Evolutionary conservation across 2,329 filamentous ascomycete species (phyloP).

Genomic region (Trichoderma semiorbis): DNA sequence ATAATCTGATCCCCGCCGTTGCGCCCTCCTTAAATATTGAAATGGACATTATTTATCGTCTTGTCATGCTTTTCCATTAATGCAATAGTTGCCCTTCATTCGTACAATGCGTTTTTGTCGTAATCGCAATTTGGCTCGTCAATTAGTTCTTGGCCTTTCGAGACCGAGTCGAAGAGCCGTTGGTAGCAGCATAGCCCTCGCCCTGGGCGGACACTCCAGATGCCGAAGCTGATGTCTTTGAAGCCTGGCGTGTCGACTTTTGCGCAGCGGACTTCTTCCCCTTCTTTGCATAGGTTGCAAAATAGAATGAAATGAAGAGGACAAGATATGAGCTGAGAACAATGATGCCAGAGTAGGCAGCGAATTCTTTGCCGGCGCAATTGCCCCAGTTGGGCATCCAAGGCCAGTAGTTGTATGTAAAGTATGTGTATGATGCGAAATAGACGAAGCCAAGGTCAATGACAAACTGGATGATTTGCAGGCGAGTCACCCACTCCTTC

Average conservation of each 20-base stretch:
- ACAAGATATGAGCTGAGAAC: conserved; percentile 74
- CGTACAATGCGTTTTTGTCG: background rate
- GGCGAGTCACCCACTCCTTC: conserved; percentile 92
- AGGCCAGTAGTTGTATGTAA: conserved; percentile 66
- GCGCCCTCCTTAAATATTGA: background rate
- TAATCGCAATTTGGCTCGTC: background rate
- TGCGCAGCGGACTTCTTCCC: background rate
- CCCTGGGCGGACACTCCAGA: background rate
- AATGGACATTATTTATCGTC: background rate
- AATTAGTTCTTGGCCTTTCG: background rate
- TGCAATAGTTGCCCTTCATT: background rate
- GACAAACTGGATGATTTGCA: conserved; percentile 86
- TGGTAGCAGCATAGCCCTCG: background rate
- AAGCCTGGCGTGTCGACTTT: background rate
- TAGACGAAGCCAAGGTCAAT: conserved; percentile 78
- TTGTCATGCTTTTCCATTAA: background rate
- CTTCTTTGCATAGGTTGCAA: conserved; percentile 42
- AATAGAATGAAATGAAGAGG: conserved; percentile 76
- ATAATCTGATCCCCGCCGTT: background rate
- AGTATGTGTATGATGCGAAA: conserved; percentile 78
- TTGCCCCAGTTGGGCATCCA: conserved; percentile 65
- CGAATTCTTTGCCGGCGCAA: conserved; percentile 74
- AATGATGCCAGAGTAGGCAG: conserved; percentile 69
- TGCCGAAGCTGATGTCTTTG: background rate
- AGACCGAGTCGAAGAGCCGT: background rate